Percentiles rank a stretch among this genome's conserved stretches.
These are phyloP conservation scores for Solanum boliviense DNA, from an alignment of 257 asterid species.

Conservation along the genomic window DNA sequence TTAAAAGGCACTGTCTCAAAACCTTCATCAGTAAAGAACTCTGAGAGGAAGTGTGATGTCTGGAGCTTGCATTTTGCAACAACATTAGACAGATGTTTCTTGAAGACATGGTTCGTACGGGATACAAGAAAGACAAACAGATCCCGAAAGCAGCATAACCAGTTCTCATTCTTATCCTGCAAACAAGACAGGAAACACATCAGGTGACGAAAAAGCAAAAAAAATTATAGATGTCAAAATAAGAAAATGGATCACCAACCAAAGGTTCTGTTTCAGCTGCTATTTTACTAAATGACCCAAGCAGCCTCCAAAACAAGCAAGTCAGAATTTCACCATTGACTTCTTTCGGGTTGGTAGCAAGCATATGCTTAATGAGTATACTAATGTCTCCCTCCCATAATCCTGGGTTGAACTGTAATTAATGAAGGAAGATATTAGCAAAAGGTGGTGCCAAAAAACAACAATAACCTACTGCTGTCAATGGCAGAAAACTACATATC, in stretches of 20 bases:
- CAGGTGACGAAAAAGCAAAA: background rate
- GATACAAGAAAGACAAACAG: constrained; percentile 60
- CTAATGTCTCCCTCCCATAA: constrained; percentile 36
- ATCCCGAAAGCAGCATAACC: constrained; percentile 44
- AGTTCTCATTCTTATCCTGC: constrained; percentile 55
- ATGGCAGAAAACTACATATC: background rate
- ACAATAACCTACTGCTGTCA: background rate
- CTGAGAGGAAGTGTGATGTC: constrained; percentile 32
- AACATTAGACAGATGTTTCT: constrained; percentile 46
- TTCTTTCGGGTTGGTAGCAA: constrained; percentile 23
- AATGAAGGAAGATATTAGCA: constrained; percentile 4
- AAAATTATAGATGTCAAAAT: background rate
- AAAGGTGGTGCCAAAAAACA: background rate
- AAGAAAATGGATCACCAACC: constrained; percentile 29
- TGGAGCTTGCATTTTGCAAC: constrained; percentile 39
- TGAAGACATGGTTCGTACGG: constrained; percentile 34
- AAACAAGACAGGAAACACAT: constrained; percentile 6
- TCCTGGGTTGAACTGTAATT: constrained; percentile 37
- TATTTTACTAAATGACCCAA: constrained; percentile 40
- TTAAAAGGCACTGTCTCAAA: background rate
- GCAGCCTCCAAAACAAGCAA: constrained; percentile 50
- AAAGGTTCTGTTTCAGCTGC: constrained; percentile 32
- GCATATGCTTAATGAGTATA: constrained; percentile 38
- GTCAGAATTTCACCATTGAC: constrained; percentile 52
- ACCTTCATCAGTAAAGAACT: constrained; percentile 73